Conservation (phyloP, 176 grass and related monocot genomes). For the Echinochloa phyllopogon region DNA sequence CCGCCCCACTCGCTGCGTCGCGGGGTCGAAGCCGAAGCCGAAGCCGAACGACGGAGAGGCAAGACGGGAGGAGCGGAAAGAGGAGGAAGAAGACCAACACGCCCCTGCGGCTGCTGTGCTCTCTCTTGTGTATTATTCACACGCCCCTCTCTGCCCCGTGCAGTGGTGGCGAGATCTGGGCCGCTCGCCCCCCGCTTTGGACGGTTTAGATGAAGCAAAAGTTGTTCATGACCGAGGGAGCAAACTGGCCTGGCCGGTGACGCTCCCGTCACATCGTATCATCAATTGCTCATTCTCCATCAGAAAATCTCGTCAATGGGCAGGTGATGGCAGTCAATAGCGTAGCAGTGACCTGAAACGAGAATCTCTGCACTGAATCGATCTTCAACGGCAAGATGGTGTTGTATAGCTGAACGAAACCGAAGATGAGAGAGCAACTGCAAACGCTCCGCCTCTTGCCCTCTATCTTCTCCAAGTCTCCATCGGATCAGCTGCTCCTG, state of each 20-base stretch:
- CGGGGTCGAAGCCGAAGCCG: background rate
- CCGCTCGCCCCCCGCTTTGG: background rate
- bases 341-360: slow-evolving; percentile 14
- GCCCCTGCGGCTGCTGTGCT: background rate
- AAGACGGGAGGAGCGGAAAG: background rate
- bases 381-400: background rate
- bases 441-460: background rate
- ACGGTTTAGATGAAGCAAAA: slow-evolving; percentile 31
- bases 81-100: background rate
- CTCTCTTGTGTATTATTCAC: background rate
- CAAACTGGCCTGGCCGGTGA: background rate
- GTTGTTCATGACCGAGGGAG: background rate
- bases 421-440: background rate
- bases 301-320: background rate
- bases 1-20: background rate
- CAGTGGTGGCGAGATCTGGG: slow-evolving; percentile 21
- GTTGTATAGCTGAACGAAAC: background rate
- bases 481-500: background rate
- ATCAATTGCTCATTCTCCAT: background rate
- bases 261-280: background rate
- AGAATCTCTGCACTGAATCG: slow-evolving; percentile 21
- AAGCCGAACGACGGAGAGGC: slow-evolving; percentile 3
- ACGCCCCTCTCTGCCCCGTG: background rate
- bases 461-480: too few relatives aligned
- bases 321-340: background rate